Evolutionary conservation across 2,329 filamentous ascomycete genomes (phyloP).

Genomic region (Ascochyta fabae): DNA sequence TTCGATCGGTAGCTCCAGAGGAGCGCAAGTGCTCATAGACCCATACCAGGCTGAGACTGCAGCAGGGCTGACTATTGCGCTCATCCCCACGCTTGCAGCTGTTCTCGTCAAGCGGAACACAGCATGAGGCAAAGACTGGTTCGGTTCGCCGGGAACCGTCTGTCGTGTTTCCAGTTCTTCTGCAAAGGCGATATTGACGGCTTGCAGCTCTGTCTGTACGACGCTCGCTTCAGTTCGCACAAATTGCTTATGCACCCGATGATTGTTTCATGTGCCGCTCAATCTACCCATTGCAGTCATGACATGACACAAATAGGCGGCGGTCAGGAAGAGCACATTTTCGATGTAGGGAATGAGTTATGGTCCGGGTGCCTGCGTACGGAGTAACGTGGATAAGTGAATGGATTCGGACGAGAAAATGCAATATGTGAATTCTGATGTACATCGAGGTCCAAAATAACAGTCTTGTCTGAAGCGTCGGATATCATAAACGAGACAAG

Average conservation of each 20-base stretch:
- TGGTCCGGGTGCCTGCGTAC: background rate
- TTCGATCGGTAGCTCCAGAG: background rate
- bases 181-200: constrained; percentile 3
- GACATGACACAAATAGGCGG: background rate
- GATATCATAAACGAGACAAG: background rate
- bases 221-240: background rate
- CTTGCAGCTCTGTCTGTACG: constrained; percentile 4
- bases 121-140: background rate
- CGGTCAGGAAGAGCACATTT: background rate
- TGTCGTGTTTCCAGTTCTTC: background rate
- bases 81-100: background rate
- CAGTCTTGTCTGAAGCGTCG: background rate
- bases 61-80: background rate
- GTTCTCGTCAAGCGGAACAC: constrained; percentile 7
- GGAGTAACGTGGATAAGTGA: background rate
- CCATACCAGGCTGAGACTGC: background rate
- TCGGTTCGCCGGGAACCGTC: background rate
- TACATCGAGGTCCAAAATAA: background rate
- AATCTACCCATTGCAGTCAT: background rate
- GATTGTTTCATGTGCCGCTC: constrained; percentile 5
- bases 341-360: background rate
- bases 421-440: background rate
- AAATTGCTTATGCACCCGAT: background rate
- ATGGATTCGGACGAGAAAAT: background rate
- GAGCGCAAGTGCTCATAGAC: background rate